Evolutionary conservation across 352 stramenopile genomes (phyloP).

Genomic region (Phytophthora sp.): DNA sequence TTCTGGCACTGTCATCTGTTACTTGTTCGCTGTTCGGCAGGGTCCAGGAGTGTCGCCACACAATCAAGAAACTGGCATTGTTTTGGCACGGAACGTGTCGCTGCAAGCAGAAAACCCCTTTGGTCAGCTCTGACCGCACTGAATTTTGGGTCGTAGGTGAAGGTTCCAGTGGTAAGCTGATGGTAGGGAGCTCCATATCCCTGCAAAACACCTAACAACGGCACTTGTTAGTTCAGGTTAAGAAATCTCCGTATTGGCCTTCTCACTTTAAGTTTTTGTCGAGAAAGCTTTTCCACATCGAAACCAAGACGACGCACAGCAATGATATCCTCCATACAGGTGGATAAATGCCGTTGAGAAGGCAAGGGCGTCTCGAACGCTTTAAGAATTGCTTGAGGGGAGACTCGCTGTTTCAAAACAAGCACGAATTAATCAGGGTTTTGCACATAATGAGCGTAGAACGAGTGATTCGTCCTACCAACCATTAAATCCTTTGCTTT

Average conservation of each 20-base stretch:
- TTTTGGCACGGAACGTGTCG: constrained; percentile 37
- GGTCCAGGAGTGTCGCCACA: constrained; percentile 47
- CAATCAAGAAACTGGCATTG: constrained; percentile 44
- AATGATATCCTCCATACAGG: constrained; percentile 10
- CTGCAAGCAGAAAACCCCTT: constrained; percentile 55
- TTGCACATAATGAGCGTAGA: background rate
- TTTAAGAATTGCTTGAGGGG: constrained; percentile 46
- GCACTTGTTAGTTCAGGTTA: background rate
- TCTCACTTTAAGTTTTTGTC: constrained; percentile 44
- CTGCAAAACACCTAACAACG: constrained; percentile 40
- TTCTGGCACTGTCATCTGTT: background rate
- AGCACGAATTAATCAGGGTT: background rate
- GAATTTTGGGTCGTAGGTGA: background rate
- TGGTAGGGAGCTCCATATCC: constrained; percentile 45
- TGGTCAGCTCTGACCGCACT: constrained; percentile 6
- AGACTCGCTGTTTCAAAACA: constrained; percentile 52
- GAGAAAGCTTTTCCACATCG: constrained; percentile 29
- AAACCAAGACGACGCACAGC: constrained; percentile 50
- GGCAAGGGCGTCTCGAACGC: constrained; percentile 26
- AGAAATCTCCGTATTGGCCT: background rate
- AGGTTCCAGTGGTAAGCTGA: constrained; percentile 7
- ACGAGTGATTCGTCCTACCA: background rate
- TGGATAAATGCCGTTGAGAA: background rate
- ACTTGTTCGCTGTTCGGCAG: background rate
- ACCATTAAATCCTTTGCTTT: constrained; percentile 52